Conservation (phyloP, 768 basidiomycete species). For the Auricularia auricula-judae region DNA sequence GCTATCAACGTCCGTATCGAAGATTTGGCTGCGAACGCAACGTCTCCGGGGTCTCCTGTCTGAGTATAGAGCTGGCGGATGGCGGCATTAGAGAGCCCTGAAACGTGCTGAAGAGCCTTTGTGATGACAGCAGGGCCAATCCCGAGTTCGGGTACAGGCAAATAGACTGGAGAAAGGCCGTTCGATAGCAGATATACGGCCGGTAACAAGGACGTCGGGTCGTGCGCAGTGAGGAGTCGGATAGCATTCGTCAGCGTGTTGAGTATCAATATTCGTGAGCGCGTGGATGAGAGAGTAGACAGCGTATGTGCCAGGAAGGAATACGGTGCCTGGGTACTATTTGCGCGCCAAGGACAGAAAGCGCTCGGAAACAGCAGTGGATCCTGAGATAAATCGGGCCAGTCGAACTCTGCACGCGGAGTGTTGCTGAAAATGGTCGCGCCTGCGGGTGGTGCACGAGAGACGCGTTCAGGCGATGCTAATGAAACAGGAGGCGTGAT, state of each 20-base stretch:
- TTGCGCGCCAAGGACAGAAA: slow-evolving; percentile 31
- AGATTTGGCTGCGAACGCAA: slow-evolving; percentile 75
- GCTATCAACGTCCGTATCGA: slow-evolving; percentile 64
- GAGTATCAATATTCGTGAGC: slow-evolving; percentile 60
- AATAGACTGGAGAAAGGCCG: slow-evolving; percentile 64
- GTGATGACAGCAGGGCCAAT: slow-evolving; percentile 59
- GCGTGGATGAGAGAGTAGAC: slow-evolving; percentile 47
- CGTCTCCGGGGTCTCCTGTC: slow-evolving; percentile 78
- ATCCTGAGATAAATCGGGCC: slow-evolving; percentile 22
- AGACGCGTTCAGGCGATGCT: background rate
- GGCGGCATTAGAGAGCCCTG: slow-evolving; percentile 47
- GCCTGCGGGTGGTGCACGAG: background rate
- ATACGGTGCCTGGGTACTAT: slow-evolving; percentile 41
- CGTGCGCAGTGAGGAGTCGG: slow-evolving; percentile 51
- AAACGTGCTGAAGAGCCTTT: slow-evolving; percentile 60
- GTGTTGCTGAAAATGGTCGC: background rate
- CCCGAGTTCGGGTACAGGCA: slow-evolving; percentile 50
- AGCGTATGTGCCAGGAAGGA: slow-evolving; percentile 61
- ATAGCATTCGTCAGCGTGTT: slow-evolving; percentile 66
- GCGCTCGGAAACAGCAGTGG: slow-evolving; percentile 34
- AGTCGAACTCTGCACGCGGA: background rate
- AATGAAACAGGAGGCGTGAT: too few species aligned
- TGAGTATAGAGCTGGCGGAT: slow-evolving; percentile 57
- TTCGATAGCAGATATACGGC: slow-evolving; percentile 77
- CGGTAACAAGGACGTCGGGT: slow-evolving; percentile 61